These are phyloP conservation scores for Stentor roeselii DNA, from an alignment of 73 alveolate species.

Conservation along the genomic window DNA sequence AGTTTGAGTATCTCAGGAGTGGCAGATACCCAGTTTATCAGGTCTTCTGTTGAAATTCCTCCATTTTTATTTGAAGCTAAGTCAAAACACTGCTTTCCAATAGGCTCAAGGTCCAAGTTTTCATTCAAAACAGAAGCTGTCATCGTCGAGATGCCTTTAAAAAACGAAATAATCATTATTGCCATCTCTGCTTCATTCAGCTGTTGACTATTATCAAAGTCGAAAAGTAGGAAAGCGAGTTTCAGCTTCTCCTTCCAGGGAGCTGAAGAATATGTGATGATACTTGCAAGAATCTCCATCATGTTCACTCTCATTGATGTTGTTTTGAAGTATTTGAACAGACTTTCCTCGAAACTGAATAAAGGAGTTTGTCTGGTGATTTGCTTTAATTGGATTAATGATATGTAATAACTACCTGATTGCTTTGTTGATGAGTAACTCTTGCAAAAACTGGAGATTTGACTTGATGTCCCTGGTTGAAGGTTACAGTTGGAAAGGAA, in stretches of 20 bases:
- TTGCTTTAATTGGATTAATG: background rate
- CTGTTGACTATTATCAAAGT: background rate
- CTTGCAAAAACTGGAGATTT: no score
- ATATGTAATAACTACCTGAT: background rate
- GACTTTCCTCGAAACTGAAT: background rate
- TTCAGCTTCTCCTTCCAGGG: background rate
- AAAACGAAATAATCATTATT: background rate
- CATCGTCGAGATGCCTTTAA: background rate
- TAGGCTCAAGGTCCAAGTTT: background rate
- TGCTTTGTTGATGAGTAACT: background rate
- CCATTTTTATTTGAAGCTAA: background rate
- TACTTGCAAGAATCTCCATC: background rate
- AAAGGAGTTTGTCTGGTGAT: background rate
- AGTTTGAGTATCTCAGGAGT: background rate
- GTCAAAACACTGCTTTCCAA: background rate
- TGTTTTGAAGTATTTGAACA: no score
- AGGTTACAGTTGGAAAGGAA: background rate
- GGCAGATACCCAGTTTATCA: background rate
- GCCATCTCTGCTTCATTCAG: background rate
- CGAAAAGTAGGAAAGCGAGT: background rate
- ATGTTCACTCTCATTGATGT: background rate
- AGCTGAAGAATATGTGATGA: background rate
- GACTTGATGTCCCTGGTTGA: background rate
- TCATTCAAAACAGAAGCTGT: background rate
- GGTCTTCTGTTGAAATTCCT: background rate